Evolutionary conservation across 2,329 filamentous ascomycete genomes (phyloP).

Genomic region (Arthroderma uncinatum): DNA sequence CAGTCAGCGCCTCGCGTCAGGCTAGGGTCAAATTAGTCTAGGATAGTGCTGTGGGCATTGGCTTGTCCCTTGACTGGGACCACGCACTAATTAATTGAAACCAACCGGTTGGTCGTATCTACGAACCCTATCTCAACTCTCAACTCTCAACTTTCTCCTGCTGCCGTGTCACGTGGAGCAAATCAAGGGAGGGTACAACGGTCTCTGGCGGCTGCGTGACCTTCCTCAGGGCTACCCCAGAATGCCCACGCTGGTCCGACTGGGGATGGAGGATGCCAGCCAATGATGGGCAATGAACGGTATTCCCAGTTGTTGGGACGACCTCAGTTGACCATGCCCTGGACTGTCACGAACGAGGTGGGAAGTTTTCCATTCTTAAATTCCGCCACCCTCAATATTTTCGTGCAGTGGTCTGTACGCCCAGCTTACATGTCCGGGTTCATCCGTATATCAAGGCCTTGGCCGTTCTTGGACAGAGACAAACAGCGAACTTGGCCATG

Average conservation of each 20-base stretch:
- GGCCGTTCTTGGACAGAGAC: neutral
- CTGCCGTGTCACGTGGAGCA: slow-evolving; percentile 1
- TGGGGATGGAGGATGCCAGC: neutral
- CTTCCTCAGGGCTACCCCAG: neutral
- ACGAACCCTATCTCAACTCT: neutral
- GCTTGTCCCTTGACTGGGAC: neutral
- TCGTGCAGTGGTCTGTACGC: neutral
- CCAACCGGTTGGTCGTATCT: slow-evolving; percentile 3
- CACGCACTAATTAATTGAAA: neutral
- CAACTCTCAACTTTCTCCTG: no score
- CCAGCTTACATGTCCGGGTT: neutral
- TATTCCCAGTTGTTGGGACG: neutral
- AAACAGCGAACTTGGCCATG: neutral
- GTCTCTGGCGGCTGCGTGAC: slow-evolving; percentile 3
- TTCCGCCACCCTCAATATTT: neutral
- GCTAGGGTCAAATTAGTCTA: neutral
- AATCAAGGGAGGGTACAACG: neutral
- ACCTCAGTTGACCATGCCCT: neutral
- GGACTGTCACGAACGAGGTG: neutral
- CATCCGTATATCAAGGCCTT: neutral
- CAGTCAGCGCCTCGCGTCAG: neutral
- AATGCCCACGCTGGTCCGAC: neutral
- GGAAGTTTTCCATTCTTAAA: neutral
- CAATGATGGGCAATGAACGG: neutral
- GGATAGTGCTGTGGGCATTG: neutral